Evolutionary conservation across 495 filamentous ascomycete genomes (phyloP).

Genomic region (Tirmania nivea): DNA sequence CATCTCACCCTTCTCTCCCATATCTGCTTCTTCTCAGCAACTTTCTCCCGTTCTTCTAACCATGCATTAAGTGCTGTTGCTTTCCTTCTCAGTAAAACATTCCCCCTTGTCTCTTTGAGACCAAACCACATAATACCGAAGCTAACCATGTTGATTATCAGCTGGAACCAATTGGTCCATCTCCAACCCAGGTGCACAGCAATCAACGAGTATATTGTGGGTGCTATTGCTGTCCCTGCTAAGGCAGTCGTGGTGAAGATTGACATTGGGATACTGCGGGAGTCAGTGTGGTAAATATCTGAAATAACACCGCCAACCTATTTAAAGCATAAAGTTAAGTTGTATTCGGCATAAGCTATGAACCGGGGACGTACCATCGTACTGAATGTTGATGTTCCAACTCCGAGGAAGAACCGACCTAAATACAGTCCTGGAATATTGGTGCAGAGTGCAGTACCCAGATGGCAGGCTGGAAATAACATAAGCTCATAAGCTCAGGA

Average conservation of each 20-base stretch:
- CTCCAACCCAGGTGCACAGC: conserved; percentile 48
- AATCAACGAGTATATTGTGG: conserved; percentile 50
- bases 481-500: conserved; percentile 19
- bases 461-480: conserved; percentile 33
- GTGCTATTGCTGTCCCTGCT: conserved; percentile 62
- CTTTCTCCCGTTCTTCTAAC: conserved; percentile 49
- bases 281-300: conserved; percentile 62
- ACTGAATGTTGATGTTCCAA: conserved; percentile 58
- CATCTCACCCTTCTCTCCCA: conserved; percentile 35
- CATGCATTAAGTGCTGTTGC: conserved; percentile 52
- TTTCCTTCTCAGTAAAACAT: conserved; percentile 59
- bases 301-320: conserved; percentile 61
- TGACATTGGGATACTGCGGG: conserved; percentile 77
- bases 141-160: conserved; percentile 42
- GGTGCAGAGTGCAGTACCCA: conserved; percentile 54
- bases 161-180: conserved; percentile 80
- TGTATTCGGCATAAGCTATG: too few species aligned
- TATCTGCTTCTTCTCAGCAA: conserved; percentile 24
- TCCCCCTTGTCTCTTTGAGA: conserved; percentile 68
- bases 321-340: too few species aligned
- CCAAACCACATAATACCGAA: conserved; percentile 40
- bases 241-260: conserved; percentile 57
- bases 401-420: conserved; percentile 54
- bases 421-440: conserved; percentile 53
- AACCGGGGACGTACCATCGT: conserved; percentile 37